Evolutionary conservation across 805 yeast species (phyloP), one percentile per base, ranked within the genome.

Genomic region (Ogataea methylovora): DNA sequence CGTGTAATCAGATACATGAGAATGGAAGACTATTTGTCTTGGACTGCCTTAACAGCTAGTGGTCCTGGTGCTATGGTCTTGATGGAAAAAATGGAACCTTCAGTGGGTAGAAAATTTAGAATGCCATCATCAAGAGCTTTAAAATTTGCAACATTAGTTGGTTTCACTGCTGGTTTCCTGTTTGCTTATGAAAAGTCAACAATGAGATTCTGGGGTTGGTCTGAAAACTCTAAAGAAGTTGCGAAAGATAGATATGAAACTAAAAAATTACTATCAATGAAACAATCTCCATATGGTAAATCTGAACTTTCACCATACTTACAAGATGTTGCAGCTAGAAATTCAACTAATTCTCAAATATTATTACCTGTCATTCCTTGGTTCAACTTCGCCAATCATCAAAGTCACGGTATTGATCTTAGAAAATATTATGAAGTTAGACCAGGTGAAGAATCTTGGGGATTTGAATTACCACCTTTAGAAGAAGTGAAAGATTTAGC

Each of bases 371-470:
- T 82, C 40, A 56, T 84, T 48, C 94, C 94, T 17, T 79, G 86
- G 85, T 84, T 85, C 67, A 85, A 85, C 61, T 63, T 82, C 42
- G 86, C 77, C 30, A 62, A 76, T 54, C 95, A 84, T 58, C 86
- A 84, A 46, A 79, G 76, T 63, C 95, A 84, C 58, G 92, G 90
- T 18, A 76, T 83, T 39, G 81, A 79, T 50, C 63, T 80, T 39
- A 66, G 67, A 50, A 76, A 67, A 50, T 80, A 77, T 42, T 68
- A 69, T 40, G 76, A 71, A 52, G 63, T 58, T 34, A 65, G 80
- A 50, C 65, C 70, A 18, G 80, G 80, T 26, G 80, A 73, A 53
- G 79, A 72, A 48, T 59, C 50, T 16, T 73, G 79, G 79, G 73
- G 69, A 2, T 66, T 73, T 42, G 35, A 50, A 5, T 67, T 72